Base-by-base conservation (phyloP, 768 basidiomycete genomes). In the Clitopilus hobsonii region DNA sequence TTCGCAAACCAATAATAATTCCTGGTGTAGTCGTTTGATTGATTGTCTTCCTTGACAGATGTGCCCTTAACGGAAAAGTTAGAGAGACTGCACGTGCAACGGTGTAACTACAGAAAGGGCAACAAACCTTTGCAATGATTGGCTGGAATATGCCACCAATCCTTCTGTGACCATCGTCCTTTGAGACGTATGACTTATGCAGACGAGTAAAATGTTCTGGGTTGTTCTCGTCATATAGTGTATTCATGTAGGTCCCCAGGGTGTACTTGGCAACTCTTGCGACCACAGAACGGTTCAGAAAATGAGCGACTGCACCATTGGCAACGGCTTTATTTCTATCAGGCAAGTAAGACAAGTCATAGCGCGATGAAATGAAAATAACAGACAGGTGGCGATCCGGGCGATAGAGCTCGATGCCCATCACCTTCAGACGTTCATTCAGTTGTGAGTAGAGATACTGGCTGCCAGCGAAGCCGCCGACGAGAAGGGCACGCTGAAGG, bases 391-490 rank as follows among this genome's bases (percentile, higher is more conserved):
- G 71, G 18, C 66, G 69, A 53, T 77, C 78, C 1, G 77, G 77
- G n/a, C 71, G 65, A 51, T 65, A 70, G 14, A 78, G 56, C 14
- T 54, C 63, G 45, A 75, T 60, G 50, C 70, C 68, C 0, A 64
- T 53, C 5, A 56, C 29, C 0, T 63, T 65, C 22, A 79, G 67
- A 10, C 61, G 55, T 48, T 50, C 65, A 47, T 69, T 68, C 1
- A 79, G 63, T 36, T 67, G 62, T 0, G 65, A 56, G 57, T 67
- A 73, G n/a, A 80, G 57, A 70, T 74, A 78, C 36, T 75, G 69
- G 54, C 74, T 79, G 0, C 71, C 73, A 10, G 74, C 72, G 61
- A 78, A 79, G 0, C 78, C 79, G 14, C 78, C 78, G 5, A 80
- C 77, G 0, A 80, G 69, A n/a, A 67, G 49, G 7, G 67, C 64